Percentiles rank a stretch among this genome's conserved stretches.
These are phyloP conservation scores for Grigorovia jiainica DNA, from an alignment of 805 yeast genomes.

Conservation along the genomic window DNA sequence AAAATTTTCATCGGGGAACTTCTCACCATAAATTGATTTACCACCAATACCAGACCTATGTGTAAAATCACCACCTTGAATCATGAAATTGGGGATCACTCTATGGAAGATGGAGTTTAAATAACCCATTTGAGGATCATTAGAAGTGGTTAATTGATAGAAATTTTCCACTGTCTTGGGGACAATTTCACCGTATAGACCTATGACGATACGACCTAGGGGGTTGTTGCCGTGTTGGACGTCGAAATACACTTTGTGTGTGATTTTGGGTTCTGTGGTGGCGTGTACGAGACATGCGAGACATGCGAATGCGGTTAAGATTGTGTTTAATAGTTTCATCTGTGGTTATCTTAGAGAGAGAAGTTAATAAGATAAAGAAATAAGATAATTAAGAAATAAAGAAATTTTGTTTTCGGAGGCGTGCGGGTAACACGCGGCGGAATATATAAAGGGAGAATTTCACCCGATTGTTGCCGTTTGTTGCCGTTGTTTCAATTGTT, in stretches of 20 bases:
- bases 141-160: slow-evolving; percentile 68
- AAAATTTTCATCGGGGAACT: slow-evolving; percentile 63
- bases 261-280: slow-evolving; percentile 33
- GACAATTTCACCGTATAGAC: slow-evolving; percentile 76
- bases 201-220: slow-evolving; percentile 78
- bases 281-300: no score
- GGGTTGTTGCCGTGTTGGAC: slow-evolving; percentile 66
- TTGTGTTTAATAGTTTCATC: no score
- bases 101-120: slow-evolving; percentile 60
- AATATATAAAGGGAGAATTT: no score
- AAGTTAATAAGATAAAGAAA: no score
- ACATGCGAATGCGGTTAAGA: no score
- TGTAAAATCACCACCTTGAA: slow-evolving; percentile 77
- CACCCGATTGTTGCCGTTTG: no score
- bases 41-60: slow-evolving; percentile 66
- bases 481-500: no score
- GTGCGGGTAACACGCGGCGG: no score
- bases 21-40: slow-evolving; percentile 60
- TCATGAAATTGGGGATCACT: slow-evolving; percentile 62
- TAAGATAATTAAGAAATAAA: no score
- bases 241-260: slow-evolving; percentile 80
- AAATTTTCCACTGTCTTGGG: slow-evolving; percentile 89
- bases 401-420: no score
- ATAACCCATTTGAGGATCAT: slow-evolving; percentile 58
- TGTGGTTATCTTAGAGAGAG: no score